These are phyloP conservation scores for Eragrostis nindensis DNA, from an alignment of 176 grass and related monocot genomes.

Conservation along the genomic window DNA sequence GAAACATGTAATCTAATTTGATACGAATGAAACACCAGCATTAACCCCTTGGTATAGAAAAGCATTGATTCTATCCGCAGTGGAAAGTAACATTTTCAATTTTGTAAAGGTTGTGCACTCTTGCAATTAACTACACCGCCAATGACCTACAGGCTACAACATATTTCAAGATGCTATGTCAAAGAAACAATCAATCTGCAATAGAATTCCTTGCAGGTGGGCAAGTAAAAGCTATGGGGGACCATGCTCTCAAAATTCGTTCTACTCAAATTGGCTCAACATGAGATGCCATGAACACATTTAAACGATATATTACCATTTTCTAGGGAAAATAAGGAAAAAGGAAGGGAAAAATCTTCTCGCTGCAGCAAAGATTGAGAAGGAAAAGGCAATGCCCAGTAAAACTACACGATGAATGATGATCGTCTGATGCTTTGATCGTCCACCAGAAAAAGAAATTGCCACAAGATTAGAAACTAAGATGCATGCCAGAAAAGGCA, in stretches of 20 bases:
- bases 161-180: not conserved
- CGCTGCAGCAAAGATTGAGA: not conserved
- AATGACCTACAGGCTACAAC: not conserved
- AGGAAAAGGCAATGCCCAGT: not conserved
- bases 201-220: not conserved
- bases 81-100: not conserved
- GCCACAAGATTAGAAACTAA: not conserved
- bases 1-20: constrained; percentile 1
- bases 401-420: constrained; percentile 13
- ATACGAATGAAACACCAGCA: not conserved
- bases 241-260: not conserved
- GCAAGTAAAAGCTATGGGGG: not conserved
- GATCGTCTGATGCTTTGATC: not conserved
- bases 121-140: not conserved
- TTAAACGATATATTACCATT: not conserved
- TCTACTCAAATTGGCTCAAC: not conserved
- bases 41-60: not conserved
- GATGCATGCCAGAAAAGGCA: not conserved
- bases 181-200: constrained; percentile 14
- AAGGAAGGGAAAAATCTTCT: constrained; percentile 6
- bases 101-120: constrained; percentile 33
- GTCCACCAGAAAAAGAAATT: not conserved
- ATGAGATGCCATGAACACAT: not conserved
- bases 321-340: not conserved
- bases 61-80: not conserved